Percentiles rank a stretch among this genome's conserved stretches.
Evolutionary conservation across 1,284 basidiomycete genomes (phyloP).

Genomic region (Malassezia arunalokei): DNA sequence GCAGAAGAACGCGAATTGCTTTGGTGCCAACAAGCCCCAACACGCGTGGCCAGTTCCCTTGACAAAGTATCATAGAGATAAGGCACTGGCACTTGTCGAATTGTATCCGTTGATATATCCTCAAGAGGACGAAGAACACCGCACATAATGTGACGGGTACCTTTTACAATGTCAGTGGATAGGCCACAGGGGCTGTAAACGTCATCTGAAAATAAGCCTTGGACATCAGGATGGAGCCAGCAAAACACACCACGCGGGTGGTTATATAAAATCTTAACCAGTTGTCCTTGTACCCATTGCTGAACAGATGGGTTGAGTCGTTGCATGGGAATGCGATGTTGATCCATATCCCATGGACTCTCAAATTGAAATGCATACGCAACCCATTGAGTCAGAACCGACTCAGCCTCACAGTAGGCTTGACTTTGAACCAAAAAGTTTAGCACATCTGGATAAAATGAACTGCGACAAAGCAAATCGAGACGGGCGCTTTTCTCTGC

Average conservation of each 20-base stretch:
- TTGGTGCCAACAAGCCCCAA: neutral
- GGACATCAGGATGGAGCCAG: slow-evolving; percentile 6
- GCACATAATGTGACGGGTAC: neutral
- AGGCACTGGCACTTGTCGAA: neutral
- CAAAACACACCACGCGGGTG: neutral
- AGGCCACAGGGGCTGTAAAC: neutral
- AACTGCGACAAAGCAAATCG: neutral
- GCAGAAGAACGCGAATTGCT: neutral
- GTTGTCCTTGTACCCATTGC: neutral
- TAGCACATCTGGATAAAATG: neutral
- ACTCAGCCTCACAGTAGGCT: slow-evolving; percentile 1
- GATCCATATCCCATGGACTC: too few relatives aligned
- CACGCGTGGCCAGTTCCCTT: neutral
- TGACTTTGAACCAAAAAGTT: neutral
- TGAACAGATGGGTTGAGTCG: too few relatives aligned
- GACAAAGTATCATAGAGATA: slow-evolving; percentile 8
- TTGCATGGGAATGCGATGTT: too few relatives aligned
- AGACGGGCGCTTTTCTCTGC: too few relatives aligned
- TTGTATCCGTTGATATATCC: neutral
- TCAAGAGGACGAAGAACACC: neutral
- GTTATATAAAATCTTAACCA: neutral
- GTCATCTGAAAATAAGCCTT: neutral
- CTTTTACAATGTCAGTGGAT: neutral
- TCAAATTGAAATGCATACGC: neutral
- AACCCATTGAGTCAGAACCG: neutral